These are phyloP conservation scores for Chytriomyces confervae DNA, from an alignment of 192 early-diverging fungal species.

Conservation along the genomic window DNA sequence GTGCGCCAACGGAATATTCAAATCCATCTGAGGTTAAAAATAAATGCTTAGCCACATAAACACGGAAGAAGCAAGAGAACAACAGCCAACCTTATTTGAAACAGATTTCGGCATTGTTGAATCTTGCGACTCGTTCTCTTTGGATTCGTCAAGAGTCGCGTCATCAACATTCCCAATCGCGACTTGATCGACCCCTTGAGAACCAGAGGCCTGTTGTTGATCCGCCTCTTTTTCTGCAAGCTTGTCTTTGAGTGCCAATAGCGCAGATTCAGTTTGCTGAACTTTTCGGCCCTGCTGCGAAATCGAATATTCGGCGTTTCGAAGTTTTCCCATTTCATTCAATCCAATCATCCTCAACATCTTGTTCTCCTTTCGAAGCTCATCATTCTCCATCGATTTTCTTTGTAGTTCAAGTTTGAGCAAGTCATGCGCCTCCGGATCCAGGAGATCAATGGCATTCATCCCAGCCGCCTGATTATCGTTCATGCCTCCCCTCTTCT, in stretches of 20 bases:
- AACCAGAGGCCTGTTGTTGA: neutral
- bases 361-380: constrained; percentile 27
- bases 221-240: constrained; percentile 5
- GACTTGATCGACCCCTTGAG: neutral
- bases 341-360: constrained; percentile 27
- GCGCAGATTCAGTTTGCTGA: constrained; percentile 22
- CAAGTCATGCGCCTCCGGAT: constrained; percentile 22
- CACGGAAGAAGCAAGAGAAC: neutral
- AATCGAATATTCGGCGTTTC: constrained; percentile 26
- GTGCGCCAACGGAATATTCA: neutral
- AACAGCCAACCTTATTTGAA: neutral
- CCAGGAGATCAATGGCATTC: neutral
- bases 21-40: neutral
- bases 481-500: neutral
- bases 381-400: constrained; percentile 24
- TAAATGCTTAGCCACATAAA: neutral
- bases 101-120: neutral
- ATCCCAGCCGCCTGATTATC: neutral
- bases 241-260: constrained; percentile 20
- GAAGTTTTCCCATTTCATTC: constrained; percentile 35
- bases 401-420: constrained; percentile 18
- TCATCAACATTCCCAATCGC: neutral
- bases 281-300: constrained; percentile 18
- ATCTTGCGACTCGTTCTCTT: neutral
- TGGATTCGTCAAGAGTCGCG: neutral